These are phyloP conservation scores for Tetratostichococcus sp. DNA, from an alignment of 139 green algal genomes.

Conservation along the genomic window DNA sequence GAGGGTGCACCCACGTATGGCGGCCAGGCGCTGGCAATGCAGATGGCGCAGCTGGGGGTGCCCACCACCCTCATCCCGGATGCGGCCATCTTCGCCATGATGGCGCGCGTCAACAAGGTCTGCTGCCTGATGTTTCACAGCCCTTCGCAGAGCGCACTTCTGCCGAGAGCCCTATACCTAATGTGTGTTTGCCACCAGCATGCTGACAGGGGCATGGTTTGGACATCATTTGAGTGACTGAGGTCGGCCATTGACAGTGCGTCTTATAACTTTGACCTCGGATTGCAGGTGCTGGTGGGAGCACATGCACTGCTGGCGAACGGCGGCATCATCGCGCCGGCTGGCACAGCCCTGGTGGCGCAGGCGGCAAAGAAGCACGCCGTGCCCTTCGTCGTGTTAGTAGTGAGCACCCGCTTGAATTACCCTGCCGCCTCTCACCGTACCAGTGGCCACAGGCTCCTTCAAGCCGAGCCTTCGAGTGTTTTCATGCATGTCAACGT, in stretches of 20 bases:
- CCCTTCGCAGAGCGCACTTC: too few species aligned
- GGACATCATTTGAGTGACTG: too few species aligned
- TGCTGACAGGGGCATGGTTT: too few species aligned
- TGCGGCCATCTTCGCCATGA: slow-evolving; percentile 93
- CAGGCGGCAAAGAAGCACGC: slow-evolving; percentile 80
- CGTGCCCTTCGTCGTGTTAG: slow-evolving; percentile 93
- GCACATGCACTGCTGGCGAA: slow-evolving; percentile 91
- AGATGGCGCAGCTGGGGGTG: slow-evolving; percentile 76
- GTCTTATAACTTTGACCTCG: too few species aligned
- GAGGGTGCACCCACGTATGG: slow-evolving; percentile 83
- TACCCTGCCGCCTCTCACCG: too few species aligned
- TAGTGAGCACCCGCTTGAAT: too few species aligned
- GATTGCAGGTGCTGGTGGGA: slow-evolving; percentile 83
- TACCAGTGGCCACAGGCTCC: too few species aligned
- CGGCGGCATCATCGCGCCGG: slow-evolving; percentile 81
- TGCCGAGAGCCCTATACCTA: too few species aligned
- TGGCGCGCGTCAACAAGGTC: slow-evolving; percentile 94
- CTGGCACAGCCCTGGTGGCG: slow-evolving; percentile 75
- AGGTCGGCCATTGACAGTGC: too few species aligned
- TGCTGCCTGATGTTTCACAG: neutral
- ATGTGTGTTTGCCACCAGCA: too few species aligned
- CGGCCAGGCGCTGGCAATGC: slow-evolving; percentile 79
- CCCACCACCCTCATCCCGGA: slow-evolving; percentile 86
- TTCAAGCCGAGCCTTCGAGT: too few species aligned
- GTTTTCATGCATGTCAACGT: too few species aligned